Base-by-base conservation (phyloP, 139 green algal genomes). In the Auxenochlorella pyrenoidosa region DNA sequence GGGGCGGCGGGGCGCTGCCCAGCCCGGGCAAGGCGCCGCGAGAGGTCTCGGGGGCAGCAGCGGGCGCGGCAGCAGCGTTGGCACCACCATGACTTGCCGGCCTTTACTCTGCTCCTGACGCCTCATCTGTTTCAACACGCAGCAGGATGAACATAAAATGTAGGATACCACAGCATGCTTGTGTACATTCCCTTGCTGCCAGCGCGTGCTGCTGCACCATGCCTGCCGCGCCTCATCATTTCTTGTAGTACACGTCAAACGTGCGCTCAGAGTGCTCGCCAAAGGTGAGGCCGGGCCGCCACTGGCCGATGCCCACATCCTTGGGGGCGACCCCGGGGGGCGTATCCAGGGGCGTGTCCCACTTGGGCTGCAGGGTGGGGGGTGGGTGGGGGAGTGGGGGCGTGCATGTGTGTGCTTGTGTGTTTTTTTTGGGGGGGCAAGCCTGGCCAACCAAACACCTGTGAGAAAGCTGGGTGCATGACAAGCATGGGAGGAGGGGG, bases 201-300 rank as follows among this genome's bases (percentile, higher is more conserved):
- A 24, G 15, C 10, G 30, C 41, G 54, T 13, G 38, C 24, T 19
- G 54, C 54, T 63, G 54, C 54, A 73, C 66, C 4, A 22, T 40
- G 34, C 66, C 66, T 73, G 66, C 28, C 41, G 6, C 47, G 24
- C 3, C 32, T 32, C 36, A n/a, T 66, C 44, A 44, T 13, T 82
- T 68, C 28, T 34, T 36, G 40, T 76, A 76, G 70, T 76, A 97
- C 13, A 79, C 34, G 8, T 84, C 18, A 44, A 97, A 90, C 0
- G 86, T 95, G 5, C 79, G 87, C 60, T 93, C 88, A 15, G 94
- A 88, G 87, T 96, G 97, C 43, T 94, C 83, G 0, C 93, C 94
- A 92, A 97, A 97, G 15, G 54, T 94, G 43, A 93, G 85, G 0
- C 91, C 94, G 3, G 85, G 90, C 43, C 44, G n/a, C 91, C 93